Evolutionary conservation across 371 early-diverging fungal genomes (phyloP).

Genomic region (Actinomortierella wolfii): DNA sequence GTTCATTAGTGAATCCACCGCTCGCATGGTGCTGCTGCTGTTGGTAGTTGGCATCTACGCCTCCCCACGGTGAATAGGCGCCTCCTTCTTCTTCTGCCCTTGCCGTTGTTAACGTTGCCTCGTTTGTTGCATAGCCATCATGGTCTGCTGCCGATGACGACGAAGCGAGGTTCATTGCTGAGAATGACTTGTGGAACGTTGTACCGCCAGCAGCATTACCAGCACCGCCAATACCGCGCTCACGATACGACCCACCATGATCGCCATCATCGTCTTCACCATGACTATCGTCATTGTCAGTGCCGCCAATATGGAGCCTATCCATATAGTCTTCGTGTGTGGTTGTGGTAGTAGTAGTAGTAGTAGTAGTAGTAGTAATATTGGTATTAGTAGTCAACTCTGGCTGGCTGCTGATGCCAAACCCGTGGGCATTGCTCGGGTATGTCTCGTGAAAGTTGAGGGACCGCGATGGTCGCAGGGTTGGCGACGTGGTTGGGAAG

Average conservation of each 20-base stretch:
- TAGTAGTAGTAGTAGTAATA: too few species aligned
- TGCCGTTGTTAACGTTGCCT: conserved; percentile 9
- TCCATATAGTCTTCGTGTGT: conserved; percentile 2
- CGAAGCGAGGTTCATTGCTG: conserved; percentile 21
- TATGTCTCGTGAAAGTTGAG: conserved; percentile 39
- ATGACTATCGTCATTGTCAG: not conserved
- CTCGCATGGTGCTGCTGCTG: not conserved
- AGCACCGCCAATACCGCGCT: too few species aligned
- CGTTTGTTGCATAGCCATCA: conserved; percentile 1
- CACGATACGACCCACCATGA: not conserved
- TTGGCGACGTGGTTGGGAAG: conserved; percentile 7
- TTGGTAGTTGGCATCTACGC: conserved; percentile 33
- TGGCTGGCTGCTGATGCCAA: too few species aligned
- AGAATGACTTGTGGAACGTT: conserved; percentile 25
- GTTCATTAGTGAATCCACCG: not conserved
- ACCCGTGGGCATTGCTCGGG: conserved; percentile 2
- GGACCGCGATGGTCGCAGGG: conserved; percentile 17
- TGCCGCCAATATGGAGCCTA: not conserved
- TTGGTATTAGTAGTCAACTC: too few species aligned
- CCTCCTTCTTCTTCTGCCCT: conserved; percentile 2
- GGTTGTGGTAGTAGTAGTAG: not conserved
- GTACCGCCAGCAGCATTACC: conserved; percentile 2
- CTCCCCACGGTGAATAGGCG: conserved; percentile 30
- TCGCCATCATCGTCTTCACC: not conserved
- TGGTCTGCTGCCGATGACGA: not conserved